Conservation (phyloP, 306 rosid genomes). For the Sphenostylis stenocarpa region DNA sequence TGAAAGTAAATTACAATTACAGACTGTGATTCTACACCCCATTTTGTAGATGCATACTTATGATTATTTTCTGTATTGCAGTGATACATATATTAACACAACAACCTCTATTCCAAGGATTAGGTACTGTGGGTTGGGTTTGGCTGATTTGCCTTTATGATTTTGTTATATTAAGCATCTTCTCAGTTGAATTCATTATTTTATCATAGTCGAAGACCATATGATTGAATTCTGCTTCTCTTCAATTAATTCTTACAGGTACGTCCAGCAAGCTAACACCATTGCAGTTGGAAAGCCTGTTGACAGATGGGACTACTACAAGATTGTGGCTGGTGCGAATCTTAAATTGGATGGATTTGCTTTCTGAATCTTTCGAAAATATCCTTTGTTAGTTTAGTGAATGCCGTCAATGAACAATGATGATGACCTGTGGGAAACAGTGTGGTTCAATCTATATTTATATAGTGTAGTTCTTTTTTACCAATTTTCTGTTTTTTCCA, state of each 20-base stretch:
- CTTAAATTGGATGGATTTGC: constrained; percentile 33
- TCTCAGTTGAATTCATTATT: not conserved
- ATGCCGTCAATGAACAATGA: not conserved
- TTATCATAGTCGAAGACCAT: constrained; percentile 3
- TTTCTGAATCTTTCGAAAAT: constrained; percentile 21
- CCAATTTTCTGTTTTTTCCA: not conserved
- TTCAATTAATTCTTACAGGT: constrained; percentile 45
- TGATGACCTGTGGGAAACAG: constrained; percentile 7
- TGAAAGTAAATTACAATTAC: constrained; percentile 8
- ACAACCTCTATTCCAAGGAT: constrained; percentile 69
- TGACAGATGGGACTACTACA: constrained; percentile 83
- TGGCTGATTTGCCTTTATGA: constrained; percentile 22
- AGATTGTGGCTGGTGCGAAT: constrained; percentile 75
- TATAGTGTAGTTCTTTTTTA: not conserved
- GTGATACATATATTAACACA: constrained; percentile 72
- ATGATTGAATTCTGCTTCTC: constrained; percentile 30
- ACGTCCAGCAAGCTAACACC: constrained; percentile 76
- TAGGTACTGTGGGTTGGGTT: constrained; percentile 54
- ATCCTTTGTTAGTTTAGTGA: constrained; percentile 13
- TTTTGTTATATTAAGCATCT: constrained; percentile 10
- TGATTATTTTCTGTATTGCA: constrained; percentile 44
- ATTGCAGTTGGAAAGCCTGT: constrained; percentile 78
- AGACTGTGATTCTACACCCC: constrained; percentile 14
- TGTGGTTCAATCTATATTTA: constrained; percentile 13
- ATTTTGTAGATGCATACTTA: not conserved